Conservation (phyloP, 148 eudicot genomes). For the Vaccinium myrtillus region DNA sequence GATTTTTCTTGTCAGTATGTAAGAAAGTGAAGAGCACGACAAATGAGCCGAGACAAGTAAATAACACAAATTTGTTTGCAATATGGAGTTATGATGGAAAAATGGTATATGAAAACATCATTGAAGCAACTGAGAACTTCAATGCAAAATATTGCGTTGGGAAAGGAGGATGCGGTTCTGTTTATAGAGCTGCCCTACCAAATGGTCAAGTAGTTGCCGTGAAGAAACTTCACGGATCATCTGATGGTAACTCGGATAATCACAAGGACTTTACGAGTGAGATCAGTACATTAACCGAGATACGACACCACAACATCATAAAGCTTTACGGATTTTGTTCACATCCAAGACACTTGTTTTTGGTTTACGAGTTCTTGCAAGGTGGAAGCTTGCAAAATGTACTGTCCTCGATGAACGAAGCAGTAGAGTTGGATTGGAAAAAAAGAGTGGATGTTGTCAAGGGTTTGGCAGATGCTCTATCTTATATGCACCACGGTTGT, state of each 20-base stretch:
- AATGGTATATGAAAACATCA: too few relatives aligned
- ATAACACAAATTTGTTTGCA: background rate
- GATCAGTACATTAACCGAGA: conserved; percentile 15
- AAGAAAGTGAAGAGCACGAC: too few relatives aligned
- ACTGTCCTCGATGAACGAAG: background rate
- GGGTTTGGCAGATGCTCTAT: conserved; percentile 20
- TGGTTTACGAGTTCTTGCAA: conserved; percentile 28
- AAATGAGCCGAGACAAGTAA: too few relatives aligned
- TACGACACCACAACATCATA: conserved; percentile 22
- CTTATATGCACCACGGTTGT: conserved; percentile 15
- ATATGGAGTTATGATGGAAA: conserved; percentile 30
- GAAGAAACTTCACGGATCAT: conserved; percentile 19
- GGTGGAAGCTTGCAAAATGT: conserved; percentile 23
- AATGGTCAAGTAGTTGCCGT: conserved; percentile 20
- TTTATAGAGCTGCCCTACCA: conserved; percentile 17
- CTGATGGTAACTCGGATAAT: background rate
- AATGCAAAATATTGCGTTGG: conserved; percentile 18
- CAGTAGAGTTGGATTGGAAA: conserved; percentile 8
- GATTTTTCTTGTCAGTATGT: too few relatives aligned
- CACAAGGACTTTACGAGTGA: conserved; percentile 16
- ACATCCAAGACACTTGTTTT: conserved; percentile 12
- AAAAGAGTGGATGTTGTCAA: conserved; percentile 20
- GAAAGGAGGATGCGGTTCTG: conserved; percentile 22
- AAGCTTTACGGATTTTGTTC: conserved; percentile 27
- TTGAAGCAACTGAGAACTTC: conserved; percentile 9